Evolutionary conservation across 2,329 filamentous ascomycete genomes (phyloP).

Genomic region (Penicillium sp.): DNA sequence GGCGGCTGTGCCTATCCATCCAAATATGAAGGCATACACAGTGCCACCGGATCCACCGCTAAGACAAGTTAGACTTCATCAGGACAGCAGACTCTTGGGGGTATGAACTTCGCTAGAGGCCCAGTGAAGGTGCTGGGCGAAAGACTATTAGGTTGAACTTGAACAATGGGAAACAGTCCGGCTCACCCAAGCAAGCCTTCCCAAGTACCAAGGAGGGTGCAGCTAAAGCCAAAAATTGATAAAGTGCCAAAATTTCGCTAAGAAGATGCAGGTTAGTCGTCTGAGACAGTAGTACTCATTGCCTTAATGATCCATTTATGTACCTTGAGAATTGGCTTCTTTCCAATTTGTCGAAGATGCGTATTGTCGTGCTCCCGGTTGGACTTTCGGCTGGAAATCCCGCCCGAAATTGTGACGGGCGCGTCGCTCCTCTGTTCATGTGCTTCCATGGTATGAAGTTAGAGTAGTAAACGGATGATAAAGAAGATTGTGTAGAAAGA

Average conservation of each 20-base stretch:
- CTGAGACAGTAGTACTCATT: no score
- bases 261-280: neutral
- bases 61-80: no score
- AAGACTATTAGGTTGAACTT: neutral
- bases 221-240: constrained; percentile 43
- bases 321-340: constrained; percentile 8
- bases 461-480: no score
- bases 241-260: constrained; percentile 43
- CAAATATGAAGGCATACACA: constrained; percentile 35
- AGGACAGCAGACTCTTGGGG: no score
- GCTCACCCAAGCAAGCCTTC: constrained; percentile 40
- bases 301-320: neutral
- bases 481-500: no score
- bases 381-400: neutral
- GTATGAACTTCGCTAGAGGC: constrained; percentile 20
- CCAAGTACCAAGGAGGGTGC: constrained; percentile 43
- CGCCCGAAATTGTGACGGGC: neutral
- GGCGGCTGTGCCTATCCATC: constrained; percentile 29
- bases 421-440: neutral
- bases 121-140: constrained; percentile 17
- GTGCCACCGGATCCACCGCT: constrained; percentile 36
- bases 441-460: no score
- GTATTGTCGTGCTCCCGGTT: neutral
- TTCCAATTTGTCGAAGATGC: constrained; percentile 4
- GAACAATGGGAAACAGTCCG: neutral